Percentiles rank a stretch among this genome's conserved stretches.
Evolutionary conservation across 805 yeast species (phyloP).

Genomic region (Barnettozyma pratensis): DNA sequence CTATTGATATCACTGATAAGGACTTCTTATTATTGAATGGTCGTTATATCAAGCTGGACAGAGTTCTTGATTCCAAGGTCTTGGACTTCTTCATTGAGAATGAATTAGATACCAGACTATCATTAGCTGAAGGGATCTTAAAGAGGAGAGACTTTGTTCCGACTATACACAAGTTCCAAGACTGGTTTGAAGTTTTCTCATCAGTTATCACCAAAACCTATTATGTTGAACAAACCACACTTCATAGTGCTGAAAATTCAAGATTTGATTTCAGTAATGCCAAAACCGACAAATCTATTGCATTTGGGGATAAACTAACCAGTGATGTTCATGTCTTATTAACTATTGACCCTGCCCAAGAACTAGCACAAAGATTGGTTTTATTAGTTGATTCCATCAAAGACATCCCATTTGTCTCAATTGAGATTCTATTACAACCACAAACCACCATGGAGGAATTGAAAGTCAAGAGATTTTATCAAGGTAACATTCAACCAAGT

Average conservation of each 20-base stretch:
- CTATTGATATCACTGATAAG: constrained; percentile 29
- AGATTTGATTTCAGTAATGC: constrained; percentile 40
- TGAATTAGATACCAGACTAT: constrained; percentile 44
- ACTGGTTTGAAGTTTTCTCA: constrained; percentile 44
- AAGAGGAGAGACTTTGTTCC: constrained; percentile 14
- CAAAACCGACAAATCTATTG: constrained; percentile 19
- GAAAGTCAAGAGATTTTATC: constrained; percentile 55
- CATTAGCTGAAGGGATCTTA: constrained; percentile 23
- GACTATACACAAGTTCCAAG: constrained; percentile 23
- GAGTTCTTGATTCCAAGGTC: constrained; percentile 22
- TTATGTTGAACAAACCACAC: constrained; percentile 26
- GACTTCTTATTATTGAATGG: constrained; percentile 50
- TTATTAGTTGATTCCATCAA: constrained; percentile 41
- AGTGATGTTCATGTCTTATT: constrained; percentile 51
- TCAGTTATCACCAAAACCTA: constrained; percentile 41
- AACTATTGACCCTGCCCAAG: constrained; percentile 68
- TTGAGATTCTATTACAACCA: constrained; percentile 58
- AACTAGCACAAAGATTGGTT: constrained; percentile 57
- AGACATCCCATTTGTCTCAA: constrained; percentile 43
- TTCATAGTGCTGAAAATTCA: constrained; percentile 36
- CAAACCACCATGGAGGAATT: constrained; percentile 34
- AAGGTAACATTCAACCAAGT: constrained; percentile 36
- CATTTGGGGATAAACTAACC: constrained; percentile 19
- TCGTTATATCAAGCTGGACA: constrained; percentile 37
- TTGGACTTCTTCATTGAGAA: constrained; percentile 37